Percentiles rank a stretch among this genome's conserved stretches.
These are phyloP conservation scores for Diaporthe batatas DNA, from an alignment of 2,329 filamentous ascomycete genomes.

Conservation along the genomic window DNA sequence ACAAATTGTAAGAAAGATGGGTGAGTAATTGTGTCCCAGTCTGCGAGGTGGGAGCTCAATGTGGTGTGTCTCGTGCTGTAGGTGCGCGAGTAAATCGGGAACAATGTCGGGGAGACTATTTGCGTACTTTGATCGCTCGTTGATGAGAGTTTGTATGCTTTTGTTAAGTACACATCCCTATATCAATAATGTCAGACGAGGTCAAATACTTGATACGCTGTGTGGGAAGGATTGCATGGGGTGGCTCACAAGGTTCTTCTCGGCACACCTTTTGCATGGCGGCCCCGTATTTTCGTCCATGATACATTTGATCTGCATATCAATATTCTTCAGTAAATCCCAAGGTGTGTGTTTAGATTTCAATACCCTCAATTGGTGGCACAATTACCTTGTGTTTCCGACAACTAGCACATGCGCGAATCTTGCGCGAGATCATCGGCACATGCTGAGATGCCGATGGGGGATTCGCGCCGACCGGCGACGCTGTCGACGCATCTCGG, in stretches of 20 bases:
- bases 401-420: conserved; percentile 58
- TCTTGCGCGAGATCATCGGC: conserved; percentile 52
- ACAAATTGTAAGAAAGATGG: neutral
- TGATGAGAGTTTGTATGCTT: conserved; percentile 57
- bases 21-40: neutral
- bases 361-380: neutral
- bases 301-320: conserved; percentile 55
- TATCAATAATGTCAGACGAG: neutral
- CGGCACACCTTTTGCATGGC: conserved; percentile 54
- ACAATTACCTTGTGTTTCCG: conserved; percentile 55
- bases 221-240: neutral
- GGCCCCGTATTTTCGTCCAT: conserved; percentile 56
- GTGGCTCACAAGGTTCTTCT: conserved; percentile 50
- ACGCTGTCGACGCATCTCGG: neutral
- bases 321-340: neutral
- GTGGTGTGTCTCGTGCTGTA: neutral
- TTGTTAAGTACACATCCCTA: conserved; percentile 54
- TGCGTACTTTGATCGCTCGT: conserved; percentile 54
- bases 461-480: neutral
- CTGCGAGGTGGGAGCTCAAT: neutral
- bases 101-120: neutral
- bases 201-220: neutral
- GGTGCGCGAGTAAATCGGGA: neutral
- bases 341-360: neutral
- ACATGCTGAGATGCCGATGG: neutral